Percentiles rank a stretch among this genome's conserved stretches.
These are phyloP conservation scores for Rhizomucor miehei DNA, from an alignment of 371 early-diverging fungal species.

Conservation along the genomic window DNA sequence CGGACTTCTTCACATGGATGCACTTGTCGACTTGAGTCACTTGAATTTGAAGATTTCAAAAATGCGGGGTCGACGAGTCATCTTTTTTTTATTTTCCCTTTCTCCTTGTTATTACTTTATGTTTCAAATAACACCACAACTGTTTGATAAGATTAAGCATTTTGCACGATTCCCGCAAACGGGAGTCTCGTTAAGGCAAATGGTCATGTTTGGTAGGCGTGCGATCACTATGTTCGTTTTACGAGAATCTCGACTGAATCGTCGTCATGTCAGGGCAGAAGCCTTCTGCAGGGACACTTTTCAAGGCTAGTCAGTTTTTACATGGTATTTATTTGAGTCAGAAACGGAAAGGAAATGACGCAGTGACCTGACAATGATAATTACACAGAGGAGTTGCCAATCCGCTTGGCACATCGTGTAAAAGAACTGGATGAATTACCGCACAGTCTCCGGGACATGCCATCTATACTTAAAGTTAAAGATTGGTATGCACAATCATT, in stretches of 20 bases:
- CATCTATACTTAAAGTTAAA: constrained; percentile 85
- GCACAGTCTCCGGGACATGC: constrained; percentile 84
- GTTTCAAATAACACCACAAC: constrained; percentile 51
- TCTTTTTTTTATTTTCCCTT: constrained; percentile 2
- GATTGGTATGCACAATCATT: constrained; percentile 94
- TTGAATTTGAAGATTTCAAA: background rate
- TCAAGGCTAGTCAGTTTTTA: constrained; percentile 86
- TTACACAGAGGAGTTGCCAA: constrained; percentile 81
- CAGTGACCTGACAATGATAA: background rate
- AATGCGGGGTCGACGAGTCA: constrained; percentile 5
- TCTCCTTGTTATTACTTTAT: constrained; percentile 10
- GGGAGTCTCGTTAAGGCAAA: constrained; percentile 86
- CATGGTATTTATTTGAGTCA: constrained; percentile 46
- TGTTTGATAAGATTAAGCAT: constrained; percentile 67
- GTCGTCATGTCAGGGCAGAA: constrained; percentile 54
- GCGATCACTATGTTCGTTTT: background rate
- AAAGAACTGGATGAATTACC: constrained; percentile 94
- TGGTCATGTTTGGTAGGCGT: constrained; percentile 86
- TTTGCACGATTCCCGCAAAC: constrained; percentile 86
- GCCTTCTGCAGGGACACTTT: constrained; percentile 75
- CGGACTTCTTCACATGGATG: background rate
- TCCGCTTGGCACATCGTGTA: constrained; percentile 92
- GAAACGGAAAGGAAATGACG: background rate
- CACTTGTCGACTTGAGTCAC: constrained; percentile 3
- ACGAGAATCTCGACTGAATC: background rate